Percentiles rank a stretch among this genome's conserved stretches.
These are phyloP conservation scores for Cetradonia linearis DNA, from an alignment of 495 filamentous ascomycete species.

Conservation along the genomic window DNA sequence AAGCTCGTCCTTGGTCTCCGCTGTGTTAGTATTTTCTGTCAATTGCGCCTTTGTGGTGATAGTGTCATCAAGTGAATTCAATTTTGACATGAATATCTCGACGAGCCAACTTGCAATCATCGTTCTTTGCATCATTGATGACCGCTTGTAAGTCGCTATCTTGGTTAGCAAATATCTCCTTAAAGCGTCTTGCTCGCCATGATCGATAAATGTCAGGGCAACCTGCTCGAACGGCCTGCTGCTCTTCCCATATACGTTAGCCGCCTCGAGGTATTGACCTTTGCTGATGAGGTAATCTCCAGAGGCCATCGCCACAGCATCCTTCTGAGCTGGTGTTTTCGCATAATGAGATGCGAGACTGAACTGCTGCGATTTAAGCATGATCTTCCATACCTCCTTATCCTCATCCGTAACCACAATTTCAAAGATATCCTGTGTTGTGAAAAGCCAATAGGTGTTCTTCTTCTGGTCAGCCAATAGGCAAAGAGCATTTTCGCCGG, in stretches of 20 bases:
- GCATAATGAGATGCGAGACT: conserved; percentile 80
- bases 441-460: conserved; percentile 96
- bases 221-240: conserved; percentile 96
- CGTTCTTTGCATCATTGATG: conserved; percentile 77
- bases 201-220: conserved; percentile 79
- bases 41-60: conserved; percentile 84
- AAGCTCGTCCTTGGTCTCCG: conserved; percentile 64
- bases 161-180: conserved; percentile 84
- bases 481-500: conserved; percentile 64
- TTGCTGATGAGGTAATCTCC: conserved; percentile 77
- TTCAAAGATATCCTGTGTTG: conserved; percentile 79
- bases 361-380: conserved; percentile 75
- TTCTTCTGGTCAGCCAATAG: conserved; percentile 81
- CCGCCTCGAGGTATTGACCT: conserved; percentile 74
- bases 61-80: conserved; percentile 89
- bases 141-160: conserved; percentile 70
- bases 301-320: conserved; percentile 78
- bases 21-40: conserved; percentile 54
- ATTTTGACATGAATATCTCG: conserved; percentile 93
- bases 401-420: conserved; percentile 84
- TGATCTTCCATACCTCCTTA: conserved; percentile 86
- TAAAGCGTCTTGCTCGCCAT: conserved; percentile 79
- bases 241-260: conserved; percentile 82
- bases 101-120: conserved; percentile 95
- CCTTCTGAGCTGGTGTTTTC: conserved; percentile 59